phyloP scores from a whole-genome alignment of 2,329 filamentous ascomycete species.

The Microcyclosporella mali region DNA sequence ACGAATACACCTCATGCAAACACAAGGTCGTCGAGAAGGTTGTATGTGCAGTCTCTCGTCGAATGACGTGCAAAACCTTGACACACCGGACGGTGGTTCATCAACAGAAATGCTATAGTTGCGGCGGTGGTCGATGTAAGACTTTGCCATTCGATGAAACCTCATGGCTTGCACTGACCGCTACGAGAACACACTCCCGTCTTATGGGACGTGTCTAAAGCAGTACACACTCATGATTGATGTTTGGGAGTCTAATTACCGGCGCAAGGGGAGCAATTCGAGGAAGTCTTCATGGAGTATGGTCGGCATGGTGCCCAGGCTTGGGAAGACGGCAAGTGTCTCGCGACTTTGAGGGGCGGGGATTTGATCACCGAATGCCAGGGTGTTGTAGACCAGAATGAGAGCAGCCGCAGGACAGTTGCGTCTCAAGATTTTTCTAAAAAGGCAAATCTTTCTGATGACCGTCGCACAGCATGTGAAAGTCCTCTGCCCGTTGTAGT shows the following conservation, averaged over 20 bases:
- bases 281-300: too few species aligned
- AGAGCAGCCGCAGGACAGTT: not conserved
- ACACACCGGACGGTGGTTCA: slow-evolving; percentile 43
- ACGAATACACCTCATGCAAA: slow-evolving; percentile 41
- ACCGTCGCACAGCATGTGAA: too few species aligned
- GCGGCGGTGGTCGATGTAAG: slow-evolving; percentile 35
- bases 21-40: slow-evolving; percentile 40
- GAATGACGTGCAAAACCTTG: slow-evolving; percentile 35
- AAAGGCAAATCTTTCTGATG: not conserved
- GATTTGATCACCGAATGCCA: too few species aligned
- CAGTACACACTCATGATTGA: not conserved
- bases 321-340: too few species aligned
- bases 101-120: slow-evolving; percentile 43
- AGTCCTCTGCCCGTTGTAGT: too few species aligned
- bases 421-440: not conserved
- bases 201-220: not conserved
- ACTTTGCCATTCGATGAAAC: too few species aligned
- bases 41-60: slow-evolving; percentile 43
- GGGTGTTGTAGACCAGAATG: not conserved
- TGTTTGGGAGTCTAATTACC: not conserved
- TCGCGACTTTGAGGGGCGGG: too few species aligned
- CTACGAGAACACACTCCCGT: not conserved
- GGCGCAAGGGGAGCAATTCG: too few species aligned
- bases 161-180: not conserved
- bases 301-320: too few species aligned